Evolutionary conservation across 1,284 basidiomycete genomes (phyloP), one percentile per base, ranked within the genome.

Genomic region (Sutorius eximius): DNA sequence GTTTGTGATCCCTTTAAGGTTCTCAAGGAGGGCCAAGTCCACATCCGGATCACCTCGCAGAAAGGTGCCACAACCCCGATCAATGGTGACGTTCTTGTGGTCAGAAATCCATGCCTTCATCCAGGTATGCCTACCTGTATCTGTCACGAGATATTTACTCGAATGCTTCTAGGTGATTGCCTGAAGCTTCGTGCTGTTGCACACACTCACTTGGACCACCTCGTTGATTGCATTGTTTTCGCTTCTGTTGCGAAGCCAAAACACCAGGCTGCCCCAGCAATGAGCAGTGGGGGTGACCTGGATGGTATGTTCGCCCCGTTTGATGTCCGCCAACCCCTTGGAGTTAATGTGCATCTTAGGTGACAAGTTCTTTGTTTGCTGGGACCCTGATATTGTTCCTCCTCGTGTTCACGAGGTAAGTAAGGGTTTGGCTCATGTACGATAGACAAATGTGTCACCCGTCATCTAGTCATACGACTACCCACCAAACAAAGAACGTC

Each of bases 281-380:
- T 86, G 83, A 85, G 80, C 45, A 85, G 83, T 47, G 85, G 85
- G 7, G 84, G 84, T 20, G 82, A 85, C 62, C 71, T 85, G 16
- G 83, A 83, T 66, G 77, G 79, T 81, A 58, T 56, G 65, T 55
- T 12, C 22, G 3, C 20, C 10, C 5, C 9, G 29, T 13, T 40
- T 36, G n/a, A 37, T 44, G 8, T 41, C 33, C 34, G 33, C 12
- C 24, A 42, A 18, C 13, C 49, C 53, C 16, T 41, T 3, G 15
- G 38, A 12, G 24, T 46, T 29, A 27, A 45, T n/a, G 13, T 42
- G 42, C 40, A 24, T 51, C 20, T 4, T 47, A 79, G 85, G 84
- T 7, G 85, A 87, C 57, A 77, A 81, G 56, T 86, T 82, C 61
- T 82, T 84, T 56, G 82, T 87, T 2, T 83, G 82, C 45, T 87